Conservation (phyloP, 129 eudicot species). For the Gnaphalium uliginosum region DNA sequence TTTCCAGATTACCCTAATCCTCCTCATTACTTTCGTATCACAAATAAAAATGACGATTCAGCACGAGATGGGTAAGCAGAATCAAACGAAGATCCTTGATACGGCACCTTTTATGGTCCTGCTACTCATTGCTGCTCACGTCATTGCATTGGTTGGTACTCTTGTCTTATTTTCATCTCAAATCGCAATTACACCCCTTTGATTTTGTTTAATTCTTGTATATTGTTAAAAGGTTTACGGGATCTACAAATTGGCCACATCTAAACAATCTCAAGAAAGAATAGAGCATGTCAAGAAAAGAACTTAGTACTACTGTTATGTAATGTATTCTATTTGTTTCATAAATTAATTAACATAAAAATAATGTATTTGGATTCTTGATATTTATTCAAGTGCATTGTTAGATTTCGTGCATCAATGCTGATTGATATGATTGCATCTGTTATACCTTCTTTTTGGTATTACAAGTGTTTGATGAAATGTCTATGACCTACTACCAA, state of each 20-base stretch:
- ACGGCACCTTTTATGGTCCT: conserved; percentile 32
- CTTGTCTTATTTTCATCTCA: not conserved
- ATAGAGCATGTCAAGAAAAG: conserved; percentile 29
- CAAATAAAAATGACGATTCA: conserved; percentile 21
- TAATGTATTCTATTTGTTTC: not conserved
- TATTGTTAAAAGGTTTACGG: conserved; percentile 25
- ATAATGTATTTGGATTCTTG: not conserved
- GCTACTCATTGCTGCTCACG: conserved; percentile 34
- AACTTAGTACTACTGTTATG: conserved; percentile 8
- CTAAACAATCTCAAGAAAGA: conserved; percentile 22
- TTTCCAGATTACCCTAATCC: not conserved
- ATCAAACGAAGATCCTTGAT: conserved; percentile 28
- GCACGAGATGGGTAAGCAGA: conserved; percentile 19
- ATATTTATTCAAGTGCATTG: not conserved
- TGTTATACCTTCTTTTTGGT: not conserved
- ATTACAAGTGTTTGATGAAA: conserved; percentile 4
- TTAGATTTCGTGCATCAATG: conserved; percentile 3
- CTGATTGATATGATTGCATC: conserved; percentile 14
- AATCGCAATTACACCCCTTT: not conserved
- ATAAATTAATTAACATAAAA: not conserved
- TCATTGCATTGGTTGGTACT: conserved; percentile 25
- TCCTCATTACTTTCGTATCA: not conserved
- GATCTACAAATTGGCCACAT: conserved; percentile 38
- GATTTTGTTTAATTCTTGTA: not conserved
- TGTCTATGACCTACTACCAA: not conserved